phyloP scores from a whole-genome alignment of 352 stramenopile species.

The Globisporangium takayamanum region DNA sequence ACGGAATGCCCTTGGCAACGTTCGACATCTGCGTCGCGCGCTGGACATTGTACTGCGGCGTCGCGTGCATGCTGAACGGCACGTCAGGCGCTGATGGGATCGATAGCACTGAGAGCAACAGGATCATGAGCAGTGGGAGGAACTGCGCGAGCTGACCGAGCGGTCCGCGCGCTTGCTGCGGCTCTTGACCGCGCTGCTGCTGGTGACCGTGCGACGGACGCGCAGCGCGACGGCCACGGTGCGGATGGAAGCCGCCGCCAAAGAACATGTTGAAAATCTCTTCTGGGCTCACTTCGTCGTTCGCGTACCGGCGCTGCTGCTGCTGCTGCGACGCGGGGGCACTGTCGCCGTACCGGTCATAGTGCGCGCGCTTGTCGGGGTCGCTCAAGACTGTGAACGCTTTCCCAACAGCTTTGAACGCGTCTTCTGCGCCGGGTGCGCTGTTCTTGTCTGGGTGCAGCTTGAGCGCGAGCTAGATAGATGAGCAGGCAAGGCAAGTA shows the following conservation, averaged over 20 bases:
- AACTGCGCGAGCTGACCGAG: constrained; percentile 71
- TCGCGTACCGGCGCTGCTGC: constrained; percentile 48
- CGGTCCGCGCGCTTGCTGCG: constrained; percentile 30
- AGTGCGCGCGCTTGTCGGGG: constrained; percentile 82
- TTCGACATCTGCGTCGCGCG: constrained; percentile 75
- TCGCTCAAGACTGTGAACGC: constrained; percentile 92
- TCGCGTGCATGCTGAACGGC: constrained; percentile 81
- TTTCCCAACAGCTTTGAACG: constrained; percentile 95
- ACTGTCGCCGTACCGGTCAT: constrained; percentile 73
- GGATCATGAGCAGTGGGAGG: constrained; percentile 79
- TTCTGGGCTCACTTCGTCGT: constrained; percentile 85
- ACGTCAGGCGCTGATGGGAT: constrained; percentile 62
- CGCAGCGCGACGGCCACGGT: constrained; percentile 25
- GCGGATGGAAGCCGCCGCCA: constrained; percentile 63
- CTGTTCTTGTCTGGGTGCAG: constrained; percentile 94
- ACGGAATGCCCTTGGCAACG: constrained; percentile 81
- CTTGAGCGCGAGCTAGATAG: constrained; percentile 76
- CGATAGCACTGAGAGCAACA: constrained; percentile 77
- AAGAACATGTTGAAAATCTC: constrained; percentile 94
- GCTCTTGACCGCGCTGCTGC: constrained; percentile 23
- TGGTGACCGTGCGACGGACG: constrained; percentile 11
- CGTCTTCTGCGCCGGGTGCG: constrained; percentile 93
- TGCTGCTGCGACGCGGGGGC: constrained; percentile 24
- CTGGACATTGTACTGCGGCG: constrained; percentile 66
- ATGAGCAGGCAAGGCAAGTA: background rate